Conservation (phyloP, 2,329 filamentous ascomycete genomes). For the Aspergillus ruber region DNA sequence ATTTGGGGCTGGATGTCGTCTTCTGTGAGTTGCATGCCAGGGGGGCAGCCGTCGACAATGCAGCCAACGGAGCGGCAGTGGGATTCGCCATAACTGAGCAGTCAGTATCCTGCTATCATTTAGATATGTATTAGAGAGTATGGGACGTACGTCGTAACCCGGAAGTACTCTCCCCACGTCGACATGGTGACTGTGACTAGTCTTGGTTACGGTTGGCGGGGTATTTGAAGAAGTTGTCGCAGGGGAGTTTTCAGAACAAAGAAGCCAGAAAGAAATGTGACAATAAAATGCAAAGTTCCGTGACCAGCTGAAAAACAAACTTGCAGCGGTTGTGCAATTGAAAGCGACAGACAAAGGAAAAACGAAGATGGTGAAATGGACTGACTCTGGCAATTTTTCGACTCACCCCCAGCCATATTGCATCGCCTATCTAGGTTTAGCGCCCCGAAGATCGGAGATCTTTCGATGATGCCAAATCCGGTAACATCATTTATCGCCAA, state of each 20-base stretch:
- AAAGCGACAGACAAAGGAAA: not conserved
- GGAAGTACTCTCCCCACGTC: constrained; percentile 76
- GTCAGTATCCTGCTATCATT: too few relatives aligned
- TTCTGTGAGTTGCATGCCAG: constrained; percentile 78
- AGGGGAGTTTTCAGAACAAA: too few relatives aligned
- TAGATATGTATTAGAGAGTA: constrained; percentile 1
- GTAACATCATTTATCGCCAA: not conserved
- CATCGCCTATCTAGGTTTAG: constrained; percentile 21
- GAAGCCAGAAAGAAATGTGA: not conserved
- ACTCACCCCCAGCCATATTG: not conserved
- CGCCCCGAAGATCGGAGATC: constrained; percentile 20
- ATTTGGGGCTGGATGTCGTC: constrained; percentile 90
- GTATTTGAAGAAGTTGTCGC: not conserved
- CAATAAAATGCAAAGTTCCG: not conserved
- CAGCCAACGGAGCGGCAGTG: constrained; percentile 90
- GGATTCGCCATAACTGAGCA: constrained; percentile 64
- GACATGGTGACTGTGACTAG: constrained; percentile 57
- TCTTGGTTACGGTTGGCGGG: not conserved
- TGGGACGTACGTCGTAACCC: constrained; percentile 67
- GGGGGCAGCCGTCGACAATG: constrained; percentile 89
- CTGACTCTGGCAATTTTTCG: too few relatives aligned
- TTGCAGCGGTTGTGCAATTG: too few relatives aligned
- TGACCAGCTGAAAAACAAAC: too few relatives aligned
- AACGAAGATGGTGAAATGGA: too few relatives aligned
- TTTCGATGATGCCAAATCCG: not conserved